phyloP scores from a whole-genome alignment of 2,329 filamentous ascomycete species.

The Ambrosiella xylebori region DNA sequence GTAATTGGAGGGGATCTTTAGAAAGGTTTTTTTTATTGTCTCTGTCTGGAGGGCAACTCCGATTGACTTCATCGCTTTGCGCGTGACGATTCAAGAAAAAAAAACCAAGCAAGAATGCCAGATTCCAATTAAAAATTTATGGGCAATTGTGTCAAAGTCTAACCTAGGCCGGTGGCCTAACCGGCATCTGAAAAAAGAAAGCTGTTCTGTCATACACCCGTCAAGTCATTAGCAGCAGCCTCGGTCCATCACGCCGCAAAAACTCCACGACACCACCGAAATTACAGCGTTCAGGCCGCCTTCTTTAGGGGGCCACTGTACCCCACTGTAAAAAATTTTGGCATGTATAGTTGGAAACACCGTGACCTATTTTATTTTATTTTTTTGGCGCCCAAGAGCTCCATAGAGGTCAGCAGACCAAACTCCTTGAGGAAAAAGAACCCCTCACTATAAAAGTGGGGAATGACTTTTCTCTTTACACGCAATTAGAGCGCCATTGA shows the following conservation, averaged over 20 bases:
- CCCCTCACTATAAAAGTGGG: not conserved
- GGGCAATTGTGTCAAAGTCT: too few relatives aligned
- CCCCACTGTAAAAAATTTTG: not conserved
- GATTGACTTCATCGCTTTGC: not conserved
- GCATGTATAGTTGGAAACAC: not conserved
- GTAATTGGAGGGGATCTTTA: not conserved
- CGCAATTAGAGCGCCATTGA: not conserved
- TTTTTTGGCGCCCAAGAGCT: not conserved
- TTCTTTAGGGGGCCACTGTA: not conserved
- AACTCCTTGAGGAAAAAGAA: not conserved
- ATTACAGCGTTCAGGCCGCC: not conserved
- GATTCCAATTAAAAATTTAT: too few relatives aligned
- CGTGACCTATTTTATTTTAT: not conserved
- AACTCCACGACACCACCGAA: not conserved
- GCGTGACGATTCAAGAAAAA: not conserved
- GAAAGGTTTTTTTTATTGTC: not conserved
- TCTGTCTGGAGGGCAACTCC: not conserved
- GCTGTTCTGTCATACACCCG: not conserved
- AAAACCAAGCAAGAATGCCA: not conserved
- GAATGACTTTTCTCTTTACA: not conserved
- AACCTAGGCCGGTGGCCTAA: not conserved
- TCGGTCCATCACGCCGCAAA: not conserved
- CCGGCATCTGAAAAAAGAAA: not conserved
- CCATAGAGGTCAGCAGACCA: not conserved
- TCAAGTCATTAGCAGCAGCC: not conserved